Percentiles rank a stretch among this genome's conserved stretches.
These are phyloP conservation scores for Coemansia sp. DNA, from an alignment of 192 early-diverging fungal genomes.

Conservation along the genomic window DNA sequence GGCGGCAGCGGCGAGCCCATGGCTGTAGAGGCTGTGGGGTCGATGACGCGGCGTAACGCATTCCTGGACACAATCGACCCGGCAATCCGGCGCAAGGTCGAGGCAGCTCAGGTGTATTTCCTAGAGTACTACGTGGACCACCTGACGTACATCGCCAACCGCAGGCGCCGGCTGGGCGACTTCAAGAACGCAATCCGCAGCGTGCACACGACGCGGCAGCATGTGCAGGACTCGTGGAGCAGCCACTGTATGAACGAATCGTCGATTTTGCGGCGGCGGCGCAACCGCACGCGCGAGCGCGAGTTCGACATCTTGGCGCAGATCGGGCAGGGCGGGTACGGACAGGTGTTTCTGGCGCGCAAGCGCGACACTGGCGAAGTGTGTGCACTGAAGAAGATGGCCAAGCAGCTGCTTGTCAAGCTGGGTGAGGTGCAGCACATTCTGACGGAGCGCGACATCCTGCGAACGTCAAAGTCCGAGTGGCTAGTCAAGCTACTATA, in stretches of 20 bases:
- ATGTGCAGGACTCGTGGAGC: constrained; percentile 60
- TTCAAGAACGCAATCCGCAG: constrained; percentile 55
- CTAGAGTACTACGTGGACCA: constrained; percentile 80
- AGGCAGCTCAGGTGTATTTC: constrained; percentile 61
- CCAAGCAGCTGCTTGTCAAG: constrained; percentile 61
- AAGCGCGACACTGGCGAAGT: constrained; percentile 69
- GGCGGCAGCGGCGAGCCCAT: constrained; percentile 10
- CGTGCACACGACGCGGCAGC: constrained; percentile 49
- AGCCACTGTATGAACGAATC: constrained; percentile 60
- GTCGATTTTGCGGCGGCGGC: constrained; percentile 59
- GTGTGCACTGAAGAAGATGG: constrained; percentile 76
- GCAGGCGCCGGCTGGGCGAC: constrained; percentile 59
- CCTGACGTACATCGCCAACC: constrained; percentile 66
- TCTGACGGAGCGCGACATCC: constrained; percentile 72
- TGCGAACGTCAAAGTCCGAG: constrained; percentile 60
- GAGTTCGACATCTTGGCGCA: constrained; percentile 70
- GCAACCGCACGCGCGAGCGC: constrained; percentile 63
- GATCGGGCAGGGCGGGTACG: constrained; percentile 78
- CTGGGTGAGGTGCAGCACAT: constrained; percentile 72
- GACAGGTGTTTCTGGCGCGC: constrained; percentile 69
- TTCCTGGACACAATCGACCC: constrained; percentile 50
- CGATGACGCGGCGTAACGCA: constrained; percentile 49
- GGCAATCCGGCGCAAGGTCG: constrained; percentile 47
- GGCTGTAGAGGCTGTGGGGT: constrained; percentile 19
- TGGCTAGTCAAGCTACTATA: constrained; percentile 91